Percentiles rank a stretch among this genome's conserved stretches.
Conservation (phyloP, 2,329 filamentous ascomycete genomes). For the Cytospora chrysosperma region DNA sequence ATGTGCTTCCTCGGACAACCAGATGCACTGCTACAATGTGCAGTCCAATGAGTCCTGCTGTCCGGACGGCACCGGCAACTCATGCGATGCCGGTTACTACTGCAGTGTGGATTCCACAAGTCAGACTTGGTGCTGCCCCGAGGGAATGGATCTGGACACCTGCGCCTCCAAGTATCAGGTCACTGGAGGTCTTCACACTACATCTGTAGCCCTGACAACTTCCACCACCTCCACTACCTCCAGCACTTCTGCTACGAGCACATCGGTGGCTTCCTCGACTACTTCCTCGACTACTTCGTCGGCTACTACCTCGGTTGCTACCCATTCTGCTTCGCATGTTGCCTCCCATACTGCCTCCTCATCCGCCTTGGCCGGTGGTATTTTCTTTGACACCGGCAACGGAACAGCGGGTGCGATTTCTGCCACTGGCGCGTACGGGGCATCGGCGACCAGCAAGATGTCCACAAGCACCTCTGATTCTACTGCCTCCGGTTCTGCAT, state of each 20-base stretch:
- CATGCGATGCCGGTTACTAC: conserved; percentile 61
- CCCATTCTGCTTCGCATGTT: neutral
- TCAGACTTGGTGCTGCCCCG: conserved; percentile 61
- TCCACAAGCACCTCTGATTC: conserved; percentile 17
- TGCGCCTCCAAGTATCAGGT: conserved; percentile 54
- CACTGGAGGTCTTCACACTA: conserved; percentile 48
- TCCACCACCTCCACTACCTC: conserved; percentile 34
- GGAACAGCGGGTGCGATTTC: conserved; percentile 21
- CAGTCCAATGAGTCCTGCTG: conserved; percentile 55
- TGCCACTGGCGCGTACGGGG: conserved; percentile 21
- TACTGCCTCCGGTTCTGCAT: conserved; percentile 19
- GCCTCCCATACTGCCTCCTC: conserved; percentile 16
- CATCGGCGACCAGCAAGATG: conserved; percentile 26
- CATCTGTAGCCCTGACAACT: conserved; percentile 40
- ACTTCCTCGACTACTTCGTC: neutral
- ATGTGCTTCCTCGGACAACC: conserved; percentile 48
- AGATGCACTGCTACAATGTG: conserved; percentile 60
- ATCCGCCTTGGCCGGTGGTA: conserved; percentile 19
- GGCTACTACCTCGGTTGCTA: neutral
- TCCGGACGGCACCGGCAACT: conserved; percentile 55
- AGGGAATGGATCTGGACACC: conserved; percentile 50
- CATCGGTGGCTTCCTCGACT: conserved; percentile 24
- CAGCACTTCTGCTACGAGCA: conserved; percentile 33
- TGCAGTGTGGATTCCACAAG: conserved; percentile 54
- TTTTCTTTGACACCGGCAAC: conserved; percentile 22